Evolutionary conservation across 2,329 filamentous ascomycete species (phyloP).

Genomic region (Colletotrichum zoysiae): DNA sequence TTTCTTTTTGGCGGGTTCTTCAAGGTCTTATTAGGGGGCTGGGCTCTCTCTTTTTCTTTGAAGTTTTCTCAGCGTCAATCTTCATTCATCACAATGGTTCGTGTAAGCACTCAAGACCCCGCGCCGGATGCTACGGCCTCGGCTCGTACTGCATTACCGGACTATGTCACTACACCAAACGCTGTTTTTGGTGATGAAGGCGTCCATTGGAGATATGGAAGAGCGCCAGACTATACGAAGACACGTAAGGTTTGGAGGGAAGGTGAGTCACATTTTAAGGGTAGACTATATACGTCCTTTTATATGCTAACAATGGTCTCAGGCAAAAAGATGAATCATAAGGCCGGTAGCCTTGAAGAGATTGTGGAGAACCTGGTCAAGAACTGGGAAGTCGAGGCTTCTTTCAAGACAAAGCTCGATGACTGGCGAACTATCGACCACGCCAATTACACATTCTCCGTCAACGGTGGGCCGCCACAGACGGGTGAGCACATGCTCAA

Average conservation of each 20-base stretch:
- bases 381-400: slow-evolving; percentile 80
- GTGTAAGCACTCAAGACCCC: slow-evolving; percentile 26
- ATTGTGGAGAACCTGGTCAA: slow-evolving; percentile 79
- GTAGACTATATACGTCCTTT: background rate
- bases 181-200: slow-evolving; percentile 34
- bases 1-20: background rate
- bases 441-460: slow-evolving; percentile 70
- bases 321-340: slow-evolving; percentile 71
- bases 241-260: slow-evolving; percentile 70
- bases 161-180: slow-evolving; percentile 36
- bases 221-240: slow-evolving; percentile 71
- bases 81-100: slow-evolving; percentile 27
- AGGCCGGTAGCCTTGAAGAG: slow-evolving; percentile 66
- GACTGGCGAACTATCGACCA: slow-evolving; percentile 77
- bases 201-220: slow-evolving; percentile 36
- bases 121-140: slow-evolving; percentile 15
- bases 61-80: background rate
- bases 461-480: slow-evolving; percentile 71
- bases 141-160: slow-evolving; percentile 9
- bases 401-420: slow-evolving; percentile 70
- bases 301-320: background rate
- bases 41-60: background rate
- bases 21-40: slow-evolving; percentile 20
- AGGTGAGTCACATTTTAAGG: slow-evolving; percentile 57
- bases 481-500: slow-evolving; percentile 74